Conservation (phyloP, 441 rosid genomes). For the Pelargonium exstipulatum region DNA sequence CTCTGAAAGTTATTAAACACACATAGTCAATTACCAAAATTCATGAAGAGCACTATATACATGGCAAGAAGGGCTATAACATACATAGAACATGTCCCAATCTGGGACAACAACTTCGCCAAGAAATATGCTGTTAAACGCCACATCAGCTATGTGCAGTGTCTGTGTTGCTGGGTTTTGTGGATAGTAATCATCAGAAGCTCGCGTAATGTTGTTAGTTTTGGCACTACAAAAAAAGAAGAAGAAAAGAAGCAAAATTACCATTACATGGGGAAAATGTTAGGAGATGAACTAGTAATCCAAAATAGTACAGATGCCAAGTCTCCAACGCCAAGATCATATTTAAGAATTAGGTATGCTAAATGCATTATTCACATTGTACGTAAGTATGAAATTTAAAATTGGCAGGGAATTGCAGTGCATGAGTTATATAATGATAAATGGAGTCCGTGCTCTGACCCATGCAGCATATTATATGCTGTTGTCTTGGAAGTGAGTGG, state of each 20-base stretch:
- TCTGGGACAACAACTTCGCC: conserved; percentile 61
- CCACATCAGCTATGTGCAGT: conserved; percentile 47
- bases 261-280: not conserved
- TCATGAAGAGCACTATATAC: not conserved
- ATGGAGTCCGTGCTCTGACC: conserved; percentile 47
- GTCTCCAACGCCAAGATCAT: too few species aligned
- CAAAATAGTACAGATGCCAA: not conserved
- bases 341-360: too few species aligned
- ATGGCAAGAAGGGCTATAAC: conserved; percentile 4
- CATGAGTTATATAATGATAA: too few species aligned
- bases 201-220: conserved; percentile 45
- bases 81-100: conserved; percentile 60
- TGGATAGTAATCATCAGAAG: conserved; percentile 55
- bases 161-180: conserved; percentile 41
- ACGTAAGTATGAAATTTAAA: too few species aligned
- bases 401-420: too few species aligned
- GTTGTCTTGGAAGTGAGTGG: conserved; percentile 41
- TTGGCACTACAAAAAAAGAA: conserved; percentile 34
- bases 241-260: conserved; percentile 1
- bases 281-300: not conserved
- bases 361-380: too few species aligned
- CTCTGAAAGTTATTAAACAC: conserved; percentile 34
- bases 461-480: conserved; percentile 52
- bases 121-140: conserved; percentile 51
- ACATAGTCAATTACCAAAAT: not conserved